Evolutionary conservation across 495 filamentous ascomycete genomes (phyloP).

Genomic region (Penicillium macrosclerotiorum): DNA sequence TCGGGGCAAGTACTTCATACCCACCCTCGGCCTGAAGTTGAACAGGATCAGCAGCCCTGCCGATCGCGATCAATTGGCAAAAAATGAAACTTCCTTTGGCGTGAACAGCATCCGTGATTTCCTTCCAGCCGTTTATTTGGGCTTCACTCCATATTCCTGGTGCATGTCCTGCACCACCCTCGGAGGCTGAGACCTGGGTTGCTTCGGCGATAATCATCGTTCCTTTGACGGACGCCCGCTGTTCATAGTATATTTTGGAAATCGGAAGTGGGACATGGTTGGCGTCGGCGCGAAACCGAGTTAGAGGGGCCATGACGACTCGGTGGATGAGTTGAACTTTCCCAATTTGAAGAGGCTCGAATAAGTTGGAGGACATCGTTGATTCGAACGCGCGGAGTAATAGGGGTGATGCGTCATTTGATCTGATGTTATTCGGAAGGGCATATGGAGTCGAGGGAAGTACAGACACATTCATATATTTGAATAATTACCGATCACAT

Average conservation of each 20-base stretch:
- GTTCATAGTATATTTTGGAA: conserved; percentile 50
- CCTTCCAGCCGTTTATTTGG: conserved; percentile 62
- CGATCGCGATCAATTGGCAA: conserved; percentile 66
- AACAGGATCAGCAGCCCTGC: conserved; percentile 49
- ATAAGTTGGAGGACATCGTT: conserved; percentile 47
- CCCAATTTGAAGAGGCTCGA: conserved; percentile 49
- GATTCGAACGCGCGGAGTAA: no score
- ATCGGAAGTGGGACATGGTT: conserved; percentile 36
- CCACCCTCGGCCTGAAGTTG: conserved; percentile 31
- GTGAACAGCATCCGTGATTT: conserved; percentile 66
- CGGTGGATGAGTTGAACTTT: conserved; percentile 46
- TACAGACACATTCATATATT: no score
- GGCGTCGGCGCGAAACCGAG: conserved; percentile 49
- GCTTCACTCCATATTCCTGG: conserved; percentile 62
- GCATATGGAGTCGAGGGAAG: no score
- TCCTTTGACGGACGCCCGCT: conserved; percentile 48
- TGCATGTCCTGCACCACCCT: conserved; percentile 51
- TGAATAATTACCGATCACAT: no score
- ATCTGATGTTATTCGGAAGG: no score
- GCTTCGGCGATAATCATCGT: conserved; percentile 58
- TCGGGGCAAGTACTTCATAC: conserved; percentile 44
- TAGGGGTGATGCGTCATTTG: no score
- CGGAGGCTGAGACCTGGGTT: conserved; percentile 56
- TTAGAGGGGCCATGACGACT: conserved; percentile 50
- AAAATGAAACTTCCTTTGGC: conserved; percentile 60